These are phyloP conservation scores for Yarrowia sp. DNA, from an alignment of 805 yeast genomes.

Conservation along the genomic window DNA sequence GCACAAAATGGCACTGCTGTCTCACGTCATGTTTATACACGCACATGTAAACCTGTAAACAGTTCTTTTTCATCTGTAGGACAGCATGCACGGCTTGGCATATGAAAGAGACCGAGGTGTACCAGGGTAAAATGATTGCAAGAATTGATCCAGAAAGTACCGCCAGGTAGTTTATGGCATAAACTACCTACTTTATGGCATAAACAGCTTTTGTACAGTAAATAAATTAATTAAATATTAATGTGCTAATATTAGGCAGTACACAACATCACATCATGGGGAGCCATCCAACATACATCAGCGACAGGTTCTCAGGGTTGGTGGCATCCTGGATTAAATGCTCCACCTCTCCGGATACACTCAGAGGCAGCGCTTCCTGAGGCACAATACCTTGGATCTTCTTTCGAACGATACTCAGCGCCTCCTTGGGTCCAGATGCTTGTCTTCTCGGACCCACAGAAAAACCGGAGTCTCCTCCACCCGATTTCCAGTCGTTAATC, in stretches of 20 bases:
- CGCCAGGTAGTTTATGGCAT: too few species aligned
- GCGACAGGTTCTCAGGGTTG: conserved; percentile 63
- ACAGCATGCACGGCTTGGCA: too few species aligned
- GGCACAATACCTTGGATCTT: conserved; percentile 82
- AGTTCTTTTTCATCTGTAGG: conserved; percentile 8
- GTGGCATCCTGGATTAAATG: conserved; percentile 80
- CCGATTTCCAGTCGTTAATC: conserved; percentile 69
- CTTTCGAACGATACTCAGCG: conserved; percentile 67
- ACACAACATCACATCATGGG: conserved; percentile 49
- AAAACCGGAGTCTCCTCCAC: conserved; percentile 30
- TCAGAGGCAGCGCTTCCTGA: conserved; percentile 79
- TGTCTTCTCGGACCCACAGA: conserved; percentile 32
- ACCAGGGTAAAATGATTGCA: too few species aligned
- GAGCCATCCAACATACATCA: conserved; percentile 95
- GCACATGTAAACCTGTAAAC: conserved; percentile 5
- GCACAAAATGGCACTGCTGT: not conserved
- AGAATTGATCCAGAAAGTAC: too few species aligned
- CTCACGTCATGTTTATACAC: not conserved
- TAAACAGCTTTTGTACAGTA: too few species aligned
- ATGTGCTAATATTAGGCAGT: too few species aligned
- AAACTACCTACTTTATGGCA: too few species aligned
- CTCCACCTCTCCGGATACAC: conserved; percentile 91
- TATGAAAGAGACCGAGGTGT: too few species aligned
- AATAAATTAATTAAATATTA: too few species aligned
- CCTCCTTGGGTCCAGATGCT: conserved; percentile 54